Base-by-base conservation (phyloP, 1,139 yeast genomes). In the Taphrina populina region DNA sequence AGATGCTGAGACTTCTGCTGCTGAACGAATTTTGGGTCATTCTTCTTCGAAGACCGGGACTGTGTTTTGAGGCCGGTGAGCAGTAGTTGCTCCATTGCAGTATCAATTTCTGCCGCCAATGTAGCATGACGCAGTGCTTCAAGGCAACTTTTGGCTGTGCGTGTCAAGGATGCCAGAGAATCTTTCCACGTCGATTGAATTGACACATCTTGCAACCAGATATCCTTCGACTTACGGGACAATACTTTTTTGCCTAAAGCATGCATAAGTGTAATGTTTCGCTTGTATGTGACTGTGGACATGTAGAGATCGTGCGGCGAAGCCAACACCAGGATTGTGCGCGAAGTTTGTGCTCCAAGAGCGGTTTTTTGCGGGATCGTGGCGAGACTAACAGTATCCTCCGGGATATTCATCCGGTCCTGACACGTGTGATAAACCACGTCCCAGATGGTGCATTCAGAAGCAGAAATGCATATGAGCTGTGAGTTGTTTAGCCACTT, bases 131-230 rank as follows among this genome's bases (percentile, higher is more conserved):
- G 33, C 4, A 49, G 33, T 10, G 35, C 45, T 4, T 21, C 32
- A 27, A 49, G 35, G 32, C 54, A 49, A n/a, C 23, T 26, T 10
- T 29, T 32, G 3, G 54, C 54, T 4, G 15, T 33, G 13, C 20
- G 37, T 4, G 46, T 32, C 5, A 49, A 23, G 5, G 32, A 30
- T 5, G 39, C 21, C 1, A 49, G 15, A 5, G 54, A 49, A 7
- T 49, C 54, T 30, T 49, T 49, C 54, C 54, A 49, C 17, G 54
- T 49, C 15, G 54, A 32, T 37, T 49, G 54, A 5, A 49, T 23
- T 4, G 30, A 23, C 11, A 49, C 33, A 23, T 49, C 54, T 10
- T 37, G 39, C 13, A 49, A 33, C 54, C 54, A 49, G 13, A 33
- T 11, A 7, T 37, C 36, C 26, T 21, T 39, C 33, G 19, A 13